These are phyloP conservation scores for Ochromonadaceae sp. DNA, from an alignment of 352 stramenopile species.

Conservation along the genomic window DNA sequence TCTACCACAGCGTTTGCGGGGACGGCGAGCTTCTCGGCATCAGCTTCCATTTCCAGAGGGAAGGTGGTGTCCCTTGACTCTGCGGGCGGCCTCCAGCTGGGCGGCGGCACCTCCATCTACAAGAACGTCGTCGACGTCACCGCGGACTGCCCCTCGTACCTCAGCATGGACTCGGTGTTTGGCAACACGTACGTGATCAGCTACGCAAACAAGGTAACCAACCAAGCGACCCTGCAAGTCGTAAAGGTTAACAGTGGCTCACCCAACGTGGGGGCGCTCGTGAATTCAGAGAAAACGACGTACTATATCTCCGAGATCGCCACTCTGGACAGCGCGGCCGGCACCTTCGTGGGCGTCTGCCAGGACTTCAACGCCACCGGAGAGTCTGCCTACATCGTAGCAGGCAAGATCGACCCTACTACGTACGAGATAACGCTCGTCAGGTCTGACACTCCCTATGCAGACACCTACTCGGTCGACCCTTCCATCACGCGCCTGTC, in stretches of 20 bases:
- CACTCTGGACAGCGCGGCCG: background rate
- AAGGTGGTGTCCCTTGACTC: background rate
- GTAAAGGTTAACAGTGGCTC: background rate
- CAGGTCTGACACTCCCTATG: background rate
- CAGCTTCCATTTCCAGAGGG: too few relatives aligned
- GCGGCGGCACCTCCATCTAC: background rate
- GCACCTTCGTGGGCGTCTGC: slow-evolving; percentile 1
- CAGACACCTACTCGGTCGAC: background rate
- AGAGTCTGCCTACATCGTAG: background rate
- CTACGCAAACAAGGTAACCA: background rate
- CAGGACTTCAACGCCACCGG: background rate
- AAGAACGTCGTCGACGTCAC: background rate
- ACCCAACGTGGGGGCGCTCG: background rate
- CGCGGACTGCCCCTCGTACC: background rate
- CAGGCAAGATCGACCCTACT: background rate
- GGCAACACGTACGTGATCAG: background rate
- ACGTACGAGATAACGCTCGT: background rate
- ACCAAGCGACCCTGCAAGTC: background rate
- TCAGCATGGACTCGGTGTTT: background rate
- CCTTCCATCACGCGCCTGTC: background rate
- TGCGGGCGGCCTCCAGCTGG: background rate
- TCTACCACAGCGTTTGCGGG: too few relatives aligned
- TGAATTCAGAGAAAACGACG: background rate
- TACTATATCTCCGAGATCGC: slow-evolving; percentile 4
- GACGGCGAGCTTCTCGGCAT: too few relatives aligned